phyloP scores from a whole-genome alignment of 2,329 filamentous ascomycete genomes.

The Epicoccum nigrum region DNA sequence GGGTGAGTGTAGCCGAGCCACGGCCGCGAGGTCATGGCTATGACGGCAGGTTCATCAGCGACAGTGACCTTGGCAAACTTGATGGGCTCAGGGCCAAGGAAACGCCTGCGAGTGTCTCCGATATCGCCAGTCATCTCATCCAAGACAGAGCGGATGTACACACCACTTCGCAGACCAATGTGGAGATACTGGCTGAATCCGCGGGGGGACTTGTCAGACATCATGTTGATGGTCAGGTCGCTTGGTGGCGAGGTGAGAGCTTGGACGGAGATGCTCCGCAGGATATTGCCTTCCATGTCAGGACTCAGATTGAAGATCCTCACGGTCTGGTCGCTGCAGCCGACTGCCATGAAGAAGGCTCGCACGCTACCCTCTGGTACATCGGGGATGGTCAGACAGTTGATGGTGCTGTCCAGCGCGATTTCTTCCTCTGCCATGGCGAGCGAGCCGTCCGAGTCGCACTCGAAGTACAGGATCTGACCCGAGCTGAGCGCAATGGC shows the following conservation, averaged over 20 bases:
- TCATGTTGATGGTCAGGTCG: slow-evolving; percentile 87
- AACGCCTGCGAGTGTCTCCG: slow-evolving; percentile 92
- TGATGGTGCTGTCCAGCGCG: slow-evolving; percentile 94
- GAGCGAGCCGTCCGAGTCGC: slow-evolving; percentile 87
- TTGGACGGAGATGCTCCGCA: slow-evolving; percentile 94
- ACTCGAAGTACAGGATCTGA: slow-evolving; percentile 97
- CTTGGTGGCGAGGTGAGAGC: slow-evolving; percentile 90
- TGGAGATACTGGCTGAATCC: slow-evolving; percentile 91
- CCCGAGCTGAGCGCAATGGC: slow-evolving; percentile 93
- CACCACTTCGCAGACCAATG: slow-evolving; percentile 92
- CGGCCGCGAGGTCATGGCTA: slow-evolving; percentile 90
- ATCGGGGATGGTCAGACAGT: slow-evolving; percentile 89
- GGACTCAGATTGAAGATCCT: slow-evolving; percentile 89
- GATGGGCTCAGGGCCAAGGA: slow-evolving; percentile 88
- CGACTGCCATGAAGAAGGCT: slow-evolving; percentile 92
- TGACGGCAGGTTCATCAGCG: slow-evolving; percentile 79
- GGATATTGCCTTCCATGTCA: slow-evolving; percentile 69
- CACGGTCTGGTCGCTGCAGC: slow-evolving; percentile 95
- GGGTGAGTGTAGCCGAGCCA: slow-evolving; percentile 95
- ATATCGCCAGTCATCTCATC: slow-evolving; percentile 96
- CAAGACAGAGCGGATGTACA: slow-evolving; percentile 92
- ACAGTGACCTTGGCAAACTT: slow-evolving; percentile 91
- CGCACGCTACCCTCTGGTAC: slow-evolving; percentile 88
- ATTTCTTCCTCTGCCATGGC: slow-evolving; percentile 94
- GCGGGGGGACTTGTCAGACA: slow-evolving; percentile 91